phyloP scores from a whole-genome alignment of 202 grass and related monocot genomes.

The Eragrostis tef region DNA sequence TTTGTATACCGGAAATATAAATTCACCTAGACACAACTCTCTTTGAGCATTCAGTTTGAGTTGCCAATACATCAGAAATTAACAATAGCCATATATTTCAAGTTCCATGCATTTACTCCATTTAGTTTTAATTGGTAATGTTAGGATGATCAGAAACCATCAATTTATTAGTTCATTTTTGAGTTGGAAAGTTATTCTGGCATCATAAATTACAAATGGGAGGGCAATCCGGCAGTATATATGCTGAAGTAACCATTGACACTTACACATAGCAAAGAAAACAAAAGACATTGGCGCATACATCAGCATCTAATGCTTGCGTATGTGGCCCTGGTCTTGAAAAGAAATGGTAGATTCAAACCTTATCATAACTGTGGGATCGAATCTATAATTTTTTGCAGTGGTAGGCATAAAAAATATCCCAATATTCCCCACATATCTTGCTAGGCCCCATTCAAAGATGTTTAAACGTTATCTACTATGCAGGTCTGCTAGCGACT shows the following conservation, averaged over 20 bases:
- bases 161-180: no score
- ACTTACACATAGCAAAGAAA: background rate
- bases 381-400: constrained; percentile 41
- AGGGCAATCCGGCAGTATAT: background rate
- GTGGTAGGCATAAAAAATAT: constrained; percentile 36
- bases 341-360: constrained; percentile 35
- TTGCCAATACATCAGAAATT: no score
- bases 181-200: no score
- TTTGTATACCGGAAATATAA: no score
- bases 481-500: background rate
- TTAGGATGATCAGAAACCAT: no score
- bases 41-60: no score
- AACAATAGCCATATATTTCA: no score
- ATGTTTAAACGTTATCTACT: constrained; percentile 40
- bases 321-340: constrained; percentile 40
- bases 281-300: background rate
- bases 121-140: no score
- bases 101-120: no score
- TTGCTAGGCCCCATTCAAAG: constrained; percentile 19
- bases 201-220: background rate
- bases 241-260: background rate
- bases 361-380: constrained; percentile 45
- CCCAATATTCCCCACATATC: constrained; percentile 54
- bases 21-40: no score
- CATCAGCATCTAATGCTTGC: constrained; percentile 48